phyloP scores from a whole-genome alignment of 768 basidiomycete genomes.

The Erythrobasidium yunnanense region DNA sequence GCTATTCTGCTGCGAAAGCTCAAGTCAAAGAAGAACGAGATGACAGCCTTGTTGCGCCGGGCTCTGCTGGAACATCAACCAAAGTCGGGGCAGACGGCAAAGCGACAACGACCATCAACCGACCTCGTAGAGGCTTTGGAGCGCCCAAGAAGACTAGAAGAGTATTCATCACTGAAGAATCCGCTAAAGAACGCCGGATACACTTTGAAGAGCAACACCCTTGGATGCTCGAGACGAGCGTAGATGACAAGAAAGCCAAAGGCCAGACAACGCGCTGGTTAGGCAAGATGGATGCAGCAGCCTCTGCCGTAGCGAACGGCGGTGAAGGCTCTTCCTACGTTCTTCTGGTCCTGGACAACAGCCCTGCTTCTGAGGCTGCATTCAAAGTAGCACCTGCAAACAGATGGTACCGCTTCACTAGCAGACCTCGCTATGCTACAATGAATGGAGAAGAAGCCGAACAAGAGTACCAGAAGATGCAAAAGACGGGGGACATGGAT shows the following conservation, averaged over 20 bases:
- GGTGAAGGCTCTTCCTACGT: constrained; percentile 15
- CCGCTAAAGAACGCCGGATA: constrained; percentile 6
- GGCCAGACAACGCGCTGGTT: constrained; percentile 13
- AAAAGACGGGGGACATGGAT: constrained; percentile 21
- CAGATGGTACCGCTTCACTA: constrained; percentile 23
- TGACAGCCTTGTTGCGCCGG: constrained; percentile 16
- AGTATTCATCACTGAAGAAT: constrained; percentile 17
- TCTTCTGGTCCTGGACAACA: constrained; percentile 15
- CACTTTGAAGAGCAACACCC: constrained; percentile 23
- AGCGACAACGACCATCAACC: background rate
- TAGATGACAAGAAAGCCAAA: constrained; percentile 9
- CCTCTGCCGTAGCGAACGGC: constrained; percentile 11
- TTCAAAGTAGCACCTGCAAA: constrained; percentile 25
- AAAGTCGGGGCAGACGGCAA: background rate
- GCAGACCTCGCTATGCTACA: constrained; percentile 4
- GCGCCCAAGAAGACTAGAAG: constrained; percentile 23
- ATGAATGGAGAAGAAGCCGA: constrained; percentile 19
- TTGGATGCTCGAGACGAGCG: constrained; percentile 22
- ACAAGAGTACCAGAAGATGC: constrained; percentile 9
- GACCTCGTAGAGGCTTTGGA: constrained; percentile 13
- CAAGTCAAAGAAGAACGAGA: constrained; percentile 9
- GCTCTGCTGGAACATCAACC: background rate
- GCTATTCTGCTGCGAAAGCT: background rate
- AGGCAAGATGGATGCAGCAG: constrained; percentile 22
- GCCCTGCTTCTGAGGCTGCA: constrained; percentile 19